Evolutionary conservation across 1,284 basidiomycete genomes (phyloP).

Genomic region (Naganishia liquefaciens): DNA sequence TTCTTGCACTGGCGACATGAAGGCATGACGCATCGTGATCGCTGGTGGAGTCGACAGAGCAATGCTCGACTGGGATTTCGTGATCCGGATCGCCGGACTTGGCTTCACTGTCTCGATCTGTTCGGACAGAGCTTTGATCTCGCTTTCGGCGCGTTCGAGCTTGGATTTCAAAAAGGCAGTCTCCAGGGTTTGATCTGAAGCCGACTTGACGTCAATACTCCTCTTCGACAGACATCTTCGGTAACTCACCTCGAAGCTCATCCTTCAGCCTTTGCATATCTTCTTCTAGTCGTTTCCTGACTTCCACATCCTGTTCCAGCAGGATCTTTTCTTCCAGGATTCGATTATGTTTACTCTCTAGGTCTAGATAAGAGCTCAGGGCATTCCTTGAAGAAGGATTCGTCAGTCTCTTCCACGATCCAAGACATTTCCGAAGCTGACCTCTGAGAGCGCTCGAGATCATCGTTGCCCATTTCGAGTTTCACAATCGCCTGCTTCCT

Average conservation of each 20-base stretch:
- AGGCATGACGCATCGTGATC: background rate
- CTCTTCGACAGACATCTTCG: background rate
- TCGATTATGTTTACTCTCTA: constrained; percentile 86
- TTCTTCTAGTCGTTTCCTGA: constrained; percentile 86
- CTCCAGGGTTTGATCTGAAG: constrained; percentile 30
- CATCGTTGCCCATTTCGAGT: constrained; percentile 93
- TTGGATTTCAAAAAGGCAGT: constrained; percentile 32
- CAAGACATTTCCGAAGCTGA: constrained; percentile 33
- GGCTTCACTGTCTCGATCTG: background rate
- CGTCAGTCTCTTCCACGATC: background rate
- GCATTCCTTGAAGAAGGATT: constrained; percentile 61
- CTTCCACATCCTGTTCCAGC: constrained; percentile 92
- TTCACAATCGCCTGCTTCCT: constrained; percentile 79
- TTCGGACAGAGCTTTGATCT: constrained; percentile 22
- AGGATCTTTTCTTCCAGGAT: constrained; percentile 95
- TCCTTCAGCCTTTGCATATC: constrained; percentile 89
- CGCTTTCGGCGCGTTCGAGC: constrained; percentile 40
- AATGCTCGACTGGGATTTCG: constrained; percentile 5
- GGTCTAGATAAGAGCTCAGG: constrained; percentile 83
- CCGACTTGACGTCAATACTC: background rate
- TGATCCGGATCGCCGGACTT: constrained; percentile 8
- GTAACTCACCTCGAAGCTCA: constrained; percentile 76
- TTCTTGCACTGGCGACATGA: constrained; percentile 29
- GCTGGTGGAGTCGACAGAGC: constrained; percentile 16
- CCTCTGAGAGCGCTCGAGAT: constrained; percentile 86